These are phyloP conservation scores for Penicillium sclerotigenum DNA, from an alignment of 2,329 filamentous ascomycete species.

Conservation along the genomic window DNA sequence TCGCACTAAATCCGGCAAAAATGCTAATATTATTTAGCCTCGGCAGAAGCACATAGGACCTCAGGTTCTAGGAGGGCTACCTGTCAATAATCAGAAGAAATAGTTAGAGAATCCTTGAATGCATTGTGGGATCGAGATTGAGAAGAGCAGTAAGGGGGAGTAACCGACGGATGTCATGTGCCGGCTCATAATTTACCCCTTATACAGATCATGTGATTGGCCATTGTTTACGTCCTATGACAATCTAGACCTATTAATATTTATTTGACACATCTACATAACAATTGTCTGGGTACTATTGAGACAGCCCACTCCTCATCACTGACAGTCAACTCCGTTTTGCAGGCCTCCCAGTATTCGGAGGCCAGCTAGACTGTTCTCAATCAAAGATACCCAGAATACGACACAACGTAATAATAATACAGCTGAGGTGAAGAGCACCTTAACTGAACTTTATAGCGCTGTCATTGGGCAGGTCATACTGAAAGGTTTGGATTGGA, in stretches of 20 bases:
- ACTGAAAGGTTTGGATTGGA: neutral
- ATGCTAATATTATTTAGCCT: neutral
- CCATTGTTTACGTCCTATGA: neutral
- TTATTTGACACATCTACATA: neutral
- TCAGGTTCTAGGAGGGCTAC: too few species aligned
- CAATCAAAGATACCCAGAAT: neutral
- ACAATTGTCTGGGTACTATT: neutral
- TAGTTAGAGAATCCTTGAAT: too few species aligned
- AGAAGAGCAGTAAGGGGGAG: neutral
- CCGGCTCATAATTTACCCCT: neutral
- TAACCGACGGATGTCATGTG: neutral
- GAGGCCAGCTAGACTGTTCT: neutral
- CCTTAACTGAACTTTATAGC: neutral
- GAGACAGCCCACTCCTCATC: neutral
- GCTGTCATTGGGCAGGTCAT: neutral
- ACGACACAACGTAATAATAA: neutral
- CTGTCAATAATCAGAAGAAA: neutral
- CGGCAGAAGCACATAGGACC: neutral
- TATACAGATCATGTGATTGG: neutral
- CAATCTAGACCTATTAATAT: neutral
- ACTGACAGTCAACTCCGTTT: neutral
- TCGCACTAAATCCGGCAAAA: conserved; percentile 52
- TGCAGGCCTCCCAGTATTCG: neutral
- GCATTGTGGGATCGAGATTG: neutral
- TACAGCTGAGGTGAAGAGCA: neutral